A percentile compares a stretch with the other conserved stretches of the same genome.
These are phyloP conservation scores for Saccharomycopsis hybrid DNA, from an alignment of 1,139 yeast species.

Conservation along the genomic window DNA sequence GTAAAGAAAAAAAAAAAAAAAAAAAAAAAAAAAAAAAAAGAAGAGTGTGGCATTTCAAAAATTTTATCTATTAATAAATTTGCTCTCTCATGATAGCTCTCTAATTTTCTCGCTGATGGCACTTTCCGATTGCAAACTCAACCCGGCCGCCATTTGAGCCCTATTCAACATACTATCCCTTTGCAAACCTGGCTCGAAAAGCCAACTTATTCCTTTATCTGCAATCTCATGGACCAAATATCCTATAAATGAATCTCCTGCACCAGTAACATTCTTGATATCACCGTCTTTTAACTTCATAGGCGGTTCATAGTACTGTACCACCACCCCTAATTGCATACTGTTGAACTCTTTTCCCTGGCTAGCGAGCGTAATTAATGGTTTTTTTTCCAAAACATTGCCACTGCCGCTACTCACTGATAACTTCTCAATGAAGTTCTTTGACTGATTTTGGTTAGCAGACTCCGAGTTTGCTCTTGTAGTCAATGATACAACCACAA, in stretches of 20 bases:
- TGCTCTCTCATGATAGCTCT: too few relatives aligned
- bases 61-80: too few relatives aligned
- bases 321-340: conserved; percentile 40
- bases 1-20: too few relatives aligned
- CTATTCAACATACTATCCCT: conserved; percentile 31
- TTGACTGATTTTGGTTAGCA: too few relatives aligned
- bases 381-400: conserved; percentile 1
- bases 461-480: background rate
- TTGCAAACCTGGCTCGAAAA: conserved; percentile 26
- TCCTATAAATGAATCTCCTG: conserved; percentile 69
- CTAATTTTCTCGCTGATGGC: conserved; percentile 23
- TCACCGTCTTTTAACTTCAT: conserved; percentile 29
- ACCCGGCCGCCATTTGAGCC: conserved; percentile 52
- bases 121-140: conserved; percentile 34
- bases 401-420: too few relatives aligned
- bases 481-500: conserved; percentile 40
- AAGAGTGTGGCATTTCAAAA: too few relatives aligned
- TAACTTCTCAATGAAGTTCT: background rate
- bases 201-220: conserved; percentile 26
- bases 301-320: conserved; percentile 60
- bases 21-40: too few relatives aligned
- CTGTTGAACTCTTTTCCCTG: conserved; percentile 21
- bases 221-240: conserved; percentile 34
- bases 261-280: conserved; percentile 56
- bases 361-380: conserved; percentile 13